Percentiles rank a stretch among this genome's conserved stretches.
phyloP scores from a whole-genome alignment of 331 rosid species.

The Prunus yedoensis region DNA sequence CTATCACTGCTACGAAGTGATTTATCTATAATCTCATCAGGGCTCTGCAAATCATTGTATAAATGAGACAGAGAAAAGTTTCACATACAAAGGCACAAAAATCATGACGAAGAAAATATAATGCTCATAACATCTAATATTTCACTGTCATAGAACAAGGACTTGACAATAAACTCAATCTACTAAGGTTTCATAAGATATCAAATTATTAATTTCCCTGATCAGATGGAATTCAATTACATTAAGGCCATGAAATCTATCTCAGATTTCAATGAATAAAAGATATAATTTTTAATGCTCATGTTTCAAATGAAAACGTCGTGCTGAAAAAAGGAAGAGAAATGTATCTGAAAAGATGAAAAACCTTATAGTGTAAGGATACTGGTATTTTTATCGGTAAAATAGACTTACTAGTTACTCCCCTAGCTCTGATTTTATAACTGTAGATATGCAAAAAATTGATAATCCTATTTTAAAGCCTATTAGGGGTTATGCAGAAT shows the following conservation, averaged over 20 bases:
- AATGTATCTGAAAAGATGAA: not conserved
- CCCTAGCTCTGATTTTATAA: not conserved
- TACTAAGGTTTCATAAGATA: not conserved
- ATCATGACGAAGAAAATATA: not conserved
- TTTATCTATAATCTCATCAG: conserved; percentile 65
- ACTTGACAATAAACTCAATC: not conserved
- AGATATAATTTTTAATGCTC: not conserved
- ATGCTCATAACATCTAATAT: not conserved
- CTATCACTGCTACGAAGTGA: conserved; percentile 63
- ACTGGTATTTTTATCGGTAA: not conserved
- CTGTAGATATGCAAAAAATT: not conserved
- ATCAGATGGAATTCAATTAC: not conserved
- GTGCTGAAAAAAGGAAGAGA: not conserved
- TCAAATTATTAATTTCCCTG: not conserved
- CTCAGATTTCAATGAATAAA: not conserved
- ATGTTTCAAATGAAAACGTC: not conserved
- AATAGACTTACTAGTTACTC: not conserved
- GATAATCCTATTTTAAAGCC: not conserved
- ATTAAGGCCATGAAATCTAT: not conserved
- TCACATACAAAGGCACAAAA: conserved; percentile 1
- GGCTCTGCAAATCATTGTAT: conserved; percentile 52
- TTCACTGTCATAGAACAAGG: conserved; percentile 8
- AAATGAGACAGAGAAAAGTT: conserved; percentile 7
- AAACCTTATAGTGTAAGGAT: not conserved
- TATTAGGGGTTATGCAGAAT: not conserved